These are phyloP conservation scores for Polytrichum commune DNA, from an alignment of 225 moss, liverwort and hornwort species.

Conservation along the genomic window DNA sequence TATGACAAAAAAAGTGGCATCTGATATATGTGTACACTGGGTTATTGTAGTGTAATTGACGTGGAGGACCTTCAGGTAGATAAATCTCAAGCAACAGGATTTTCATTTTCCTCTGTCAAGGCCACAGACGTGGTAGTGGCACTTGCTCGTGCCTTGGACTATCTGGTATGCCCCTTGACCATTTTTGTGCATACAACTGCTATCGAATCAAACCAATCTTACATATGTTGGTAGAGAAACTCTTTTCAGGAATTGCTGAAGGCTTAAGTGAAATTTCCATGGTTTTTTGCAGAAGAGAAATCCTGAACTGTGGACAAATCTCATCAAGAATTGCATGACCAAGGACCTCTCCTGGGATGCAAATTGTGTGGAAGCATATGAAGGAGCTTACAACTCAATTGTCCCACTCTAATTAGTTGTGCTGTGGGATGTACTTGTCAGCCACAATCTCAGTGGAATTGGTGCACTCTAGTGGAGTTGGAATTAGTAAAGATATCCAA, in stretches of 20 bases:
- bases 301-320: slow-evolving; percentile 44
- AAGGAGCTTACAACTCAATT: slow-evolving; percentile 58
- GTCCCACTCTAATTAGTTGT: slow-evolving; percentile 8
- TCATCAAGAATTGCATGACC: slow-evolving; percentile 52
- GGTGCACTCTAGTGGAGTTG: no score
- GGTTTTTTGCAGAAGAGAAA: slow-evolving; percentile 33
- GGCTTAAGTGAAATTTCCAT: no score
- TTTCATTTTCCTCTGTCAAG: slow-evolving; percentile 35
- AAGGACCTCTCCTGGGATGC: slow-evolving; percentile 53
- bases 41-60: slow-evolving; percentile 39
- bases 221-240: no score
- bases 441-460: no score
- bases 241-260: no score
- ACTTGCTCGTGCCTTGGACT: slow-evolving; percentile 50
- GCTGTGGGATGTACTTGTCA: neutral
- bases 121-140: slow-evolving; percentile 42
- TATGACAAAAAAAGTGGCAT: no score
- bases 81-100: slow-evolving; percentile 52
- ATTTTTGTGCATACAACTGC: neutral
- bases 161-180: slow-evolving; percentile 25
- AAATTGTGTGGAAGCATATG: slow-evolving; percentile 55
- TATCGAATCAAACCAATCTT: neutral
- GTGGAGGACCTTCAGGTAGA: slow-evolving; percentile 37
- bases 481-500: no score
- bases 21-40: neutral